phyloP scores from a whole-genome alignment of 108 stramenopile species.

The Skeletonema potamos region DNA sequence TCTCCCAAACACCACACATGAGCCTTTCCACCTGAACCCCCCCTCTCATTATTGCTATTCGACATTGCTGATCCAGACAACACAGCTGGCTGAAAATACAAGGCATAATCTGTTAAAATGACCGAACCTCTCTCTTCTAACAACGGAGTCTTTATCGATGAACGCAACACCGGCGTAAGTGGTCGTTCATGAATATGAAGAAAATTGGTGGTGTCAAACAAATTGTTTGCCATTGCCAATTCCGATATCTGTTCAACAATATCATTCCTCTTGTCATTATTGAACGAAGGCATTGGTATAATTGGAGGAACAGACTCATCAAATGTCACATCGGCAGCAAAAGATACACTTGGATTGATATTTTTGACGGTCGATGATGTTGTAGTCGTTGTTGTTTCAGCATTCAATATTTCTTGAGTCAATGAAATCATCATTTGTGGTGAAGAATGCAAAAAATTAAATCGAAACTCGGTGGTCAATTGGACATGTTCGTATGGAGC shows the following conservation, averaged over 20 bases:
- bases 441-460: conserved; percentile 77
- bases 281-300: conserved; percentile 21
- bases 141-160: conserved; percentile 52
- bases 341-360: conserved; percentile 9
- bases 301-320: conserved; percentile 24
- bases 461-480: conserved; percentile 44
- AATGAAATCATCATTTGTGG: conserved; percentile 51
- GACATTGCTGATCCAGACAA: conserved; percentile 27
- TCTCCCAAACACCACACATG: conserved; percentile 53
- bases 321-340: conserved; percentile 25
- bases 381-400: conserved; percentile 4
- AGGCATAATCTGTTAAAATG: conserved; percentile 59
- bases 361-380: neutral
- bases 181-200: conserved; percentile 67
- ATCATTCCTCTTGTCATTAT: conserved; percentile 40
- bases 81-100: conserved; percentile 76
- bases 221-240: conserved; percentile 58
- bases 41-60: neutral
- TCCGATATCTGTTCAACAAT: conserved; percentile 38
- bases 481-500: conserved; percentile 58
- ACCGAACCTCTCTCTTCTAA: conserved; percentile 58
- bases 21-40: conserved; percentile 5
- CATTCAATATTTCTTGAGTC: conserved; percentile 51
- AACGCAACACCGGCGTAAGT: conserved; percentile 46
- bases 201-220: conserved; percentile 68